Conservation (phyloP, 1,139 yeast species). For the Candida labiduridarum region DNA sequence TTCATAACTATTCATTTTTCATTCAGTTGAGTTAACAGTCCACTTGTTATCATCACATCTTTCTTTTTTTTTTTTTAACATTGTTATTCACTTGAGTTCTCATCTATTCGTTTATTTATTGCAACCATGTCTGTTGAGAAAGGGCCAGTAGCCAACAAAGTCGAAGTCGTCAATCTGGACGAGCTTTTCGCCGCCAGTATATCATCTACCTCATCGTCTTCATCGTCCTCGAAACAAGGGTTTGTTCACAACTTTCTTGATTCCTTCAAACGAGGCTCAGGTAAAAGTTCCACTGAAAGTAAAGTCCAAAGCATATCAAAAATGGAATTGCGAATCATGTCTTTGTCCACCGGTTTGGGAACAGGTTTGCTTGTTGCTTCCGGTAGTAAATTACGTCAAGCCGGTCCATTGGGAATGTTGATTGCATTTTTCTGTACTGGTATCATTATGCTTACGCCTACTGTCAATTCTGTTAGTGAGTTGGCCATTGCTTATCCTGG, state of each 20-base stretch:
- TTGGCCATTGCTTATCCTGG: conserved; percentile 40
- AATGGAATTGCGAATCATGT: conserved; percentile 45
- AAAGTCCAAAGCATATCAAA: conserved; percentile 15
- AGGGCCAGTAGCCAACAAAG: neutral
- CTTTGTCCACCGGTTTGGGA: conserved; percentile 47
- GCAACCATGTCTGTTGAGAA: conserved; percentile 3
- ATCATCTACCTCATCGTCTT: neutral
- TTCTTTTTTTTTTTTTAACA: no score
- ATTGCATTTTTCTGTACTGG: conserved; percentile 39
- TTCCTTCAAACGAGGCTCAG: conserved; percentile 19
- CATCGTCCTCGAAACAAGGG: conserved; percentile 12
- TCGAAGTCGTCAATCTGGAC: neutral
- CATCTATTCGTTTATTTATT: neutral
- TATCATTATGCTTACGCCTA: conserved; percentile 30
- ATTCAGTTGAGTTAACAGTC: no score
- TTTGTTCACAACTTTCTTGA: conserved; percentile 15
- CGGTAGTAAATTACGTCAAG: conserved; percentile 32
- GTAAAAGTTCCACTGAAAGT: conserved; percentile 9
- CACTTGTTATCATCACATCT: no score
- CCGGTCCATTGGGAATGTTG: conserved; percentile 41
- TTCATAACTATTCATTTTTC: no score
- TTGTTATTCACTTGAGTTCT: no score
- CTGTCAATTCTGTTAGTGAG: conserved; percentile 38
- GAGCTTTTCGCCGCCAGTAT: conserved; percentile 1
- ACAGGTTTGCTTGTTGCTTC: conserved; percentile 45